Evolutionary conservation across 306 rosid genomes (phyloP).

Genomic region (Cicer chorassanicum): DNA sequence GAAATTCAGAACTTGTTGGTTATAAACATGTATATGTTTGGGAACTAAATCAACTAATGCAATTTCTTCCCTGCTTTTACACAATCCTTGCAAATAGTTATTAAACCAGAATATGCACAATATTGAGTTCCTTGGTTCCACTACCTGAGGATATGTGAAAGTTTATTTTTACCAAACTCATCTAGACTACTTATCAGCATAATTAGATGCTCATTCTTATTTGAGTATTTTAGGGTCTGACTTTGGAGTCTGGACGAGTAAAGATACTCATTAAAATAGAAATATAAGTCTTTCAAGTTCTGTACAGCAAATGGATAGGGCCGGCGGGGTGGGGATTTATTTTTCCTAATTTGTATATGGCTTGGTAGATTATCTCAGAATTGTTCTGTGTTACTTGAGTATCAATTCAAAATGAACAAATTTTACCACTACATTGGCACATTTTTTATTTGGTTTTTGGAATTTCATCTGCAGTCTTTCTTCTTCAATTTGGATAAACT

Average conservation of each 20-base stretch:
- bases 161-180: slow-evolving; percentile 2
- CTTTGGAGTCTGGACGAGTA: neutral
- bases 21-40: neutral
- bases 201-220: slow-evolving; percentile 1
- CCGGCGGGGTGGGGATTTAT: neutral
- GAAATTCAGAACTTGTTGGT: slow-evolving; percentile 34
- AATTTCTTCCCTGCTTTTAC: slow-evolving; percentile 15
- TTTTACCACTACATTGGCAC: slow-evolving; percentile 17
- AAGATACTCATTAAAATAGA: slow-evolving; percentile 15
- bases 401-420: slow-evolving; percentile 20
- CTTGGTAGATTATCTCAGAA: slow-evolving; percentile 36
- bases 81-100: slow-evolving; percentile 3
- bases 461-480: slow-evolving; percentile 72
- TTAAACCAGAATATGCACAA: slow-evolving; percentile 21
- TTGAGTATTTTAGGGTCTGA: slow-evolving; percentile 12
- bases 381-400: slow-evolving; percentile 20
- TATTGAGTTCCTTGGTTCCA: slow-evolving; percentile 30
- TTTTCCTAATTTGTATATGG: slow-evolving; percentile 29
- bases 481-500: slow-evolving; percentile 85
- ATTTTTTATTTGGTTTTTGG: slow-evolving; percentile 43
- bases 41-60: neutral
- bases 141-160: slow-evolving; percentile 10
- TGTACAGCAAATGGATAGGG: slow-evolving; percentile 21
- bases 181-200: slow-evolving; percentile 12
- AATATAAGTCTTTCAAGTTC: slow-evolving; percentile 22